A percentile compares a stretch with the other conserved stretches of the same genome.
Conservation (phyloP, 306 rosid species). For the Ormosia emarginata region DNA sequence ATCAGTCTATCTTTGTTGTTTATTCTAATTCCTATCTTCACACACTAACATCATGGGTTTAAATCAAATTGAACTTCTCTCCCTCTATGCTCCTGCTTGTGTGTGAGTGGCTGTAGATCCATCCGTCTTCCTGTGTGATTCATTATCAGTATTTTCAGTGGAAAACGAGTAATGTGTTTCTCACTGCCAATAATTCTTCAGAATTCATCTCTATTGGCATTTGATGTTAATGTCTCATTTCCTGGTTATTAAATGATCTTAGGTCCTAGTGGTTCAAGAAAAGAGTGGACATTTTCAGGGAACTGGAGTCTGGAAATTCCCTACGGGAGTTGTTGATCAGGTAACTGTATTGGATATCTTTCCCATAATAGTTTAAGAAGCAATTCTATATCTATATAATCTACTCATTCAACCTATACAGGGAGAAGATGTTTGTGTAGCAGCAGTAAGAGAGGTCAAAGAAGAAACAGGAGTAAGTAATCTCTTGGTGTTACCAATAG, state of each 20-base stretch:
- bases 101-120: neutral
- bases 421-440: conserved; percentile 85
- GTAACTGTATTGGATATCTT: conserved; percentile 30
- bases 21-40: conserved; percentile 5
- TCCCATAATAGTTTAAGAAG: neutral
- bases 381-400: neutral
- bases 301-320: conserved; percentile 72
- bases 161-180: neutral
- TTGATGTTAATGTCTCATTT: neutral
- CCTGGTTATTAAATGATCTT: neutral
- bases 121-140: neutral
- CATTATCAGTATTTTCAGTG: neutral
- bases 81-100: neutral
- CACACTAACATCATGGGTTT: neutral
- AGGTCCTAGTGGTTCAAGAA: conserved; percentile 90
- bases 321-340: conserved; percentile 86
- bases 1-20: conserved; percentile 2
- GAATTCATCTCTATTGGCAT: neutral
- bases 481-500: neutral
- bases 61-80: neutral
- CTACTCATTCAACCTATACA: conserved; percentile 28
- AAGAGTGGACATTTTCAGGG: conserved; percentile 59
- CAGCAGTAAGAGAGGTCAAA: conserved; percentile 81
- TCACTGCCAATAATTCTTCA: neutral
- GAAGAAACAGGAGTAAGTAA: conserved; percentile 91